Conservation (phyloP, 2,329 filamentous ascomycete genomes). For the Aspergillus quadrilineatus region DNA sequence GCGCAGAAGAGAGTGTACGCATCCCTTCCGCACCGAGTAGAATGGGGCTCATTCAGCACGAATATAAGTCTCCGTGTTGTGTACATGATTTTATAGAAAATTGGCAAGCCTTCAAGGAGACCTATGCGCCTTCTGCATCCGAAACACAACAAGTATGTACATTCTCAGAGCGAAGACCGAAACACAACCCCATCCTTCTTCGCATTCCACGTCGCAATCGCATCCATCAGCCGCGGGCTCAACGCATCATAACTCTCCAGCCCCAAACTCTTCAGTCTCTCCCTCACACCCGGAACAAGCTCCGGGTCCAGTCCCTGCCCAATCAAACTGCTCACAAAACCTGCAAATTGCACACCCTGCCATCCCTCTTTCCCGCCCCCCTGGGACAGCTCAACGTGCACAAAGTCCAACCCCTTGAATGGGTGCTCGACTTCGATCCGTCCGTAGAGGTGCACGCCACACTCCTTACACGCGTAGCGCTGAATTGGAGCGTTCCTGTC, state of each 20-base stretch:
- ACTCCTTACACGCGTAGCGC: conserved; percentile 61
- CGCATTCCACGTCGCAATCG: conserved; percentile 56
- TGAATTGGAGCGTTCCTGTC: conserved; percentile 59
- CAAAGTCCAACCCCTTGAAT: conserved; percentile 69
- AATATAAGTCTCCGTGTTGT: too few relatives aligned
- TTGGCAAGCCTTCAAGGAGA: too few relatives aligned
- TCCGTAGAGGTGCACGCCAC: conserved; percentile 63
- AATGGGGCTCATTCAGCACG: too few relatives aligned
- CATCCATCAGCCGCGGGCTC: conserved; percentile 63
- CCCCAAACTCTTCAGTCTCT: conserved; percentile 54
- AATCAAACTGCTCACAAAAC: conserved; percentile 65
- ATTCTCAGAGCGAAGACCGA: background rate
- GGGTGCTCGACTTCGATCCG: conserved; percentile 64
- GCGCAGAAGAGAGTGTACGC: too few relatives aligned
- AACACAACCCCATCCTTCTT: conserved; percentile 42
- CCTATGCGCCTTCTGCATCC: too few relatives aligned
- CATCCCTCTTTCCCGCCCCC: conserved; percentile 61
- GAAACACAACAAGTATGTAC: background rate
- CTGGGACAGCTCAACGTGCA: conserved; percentile 65
- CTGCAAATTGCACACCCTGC: conserved; percentile 71
- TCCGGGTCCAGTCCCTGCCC: conserved; percentile 64
- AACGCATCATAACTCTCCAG: conserved; percentile 64
- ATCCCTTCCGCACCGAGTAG: too few relatives aligned
- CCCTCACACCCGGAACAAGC: conserved; percentile 56
- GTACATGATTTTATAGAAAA: too few relatives aligned